These are phyloP conservation scores for Xerocomus minutiporus DNA, from an alignment of 1,284 basidiomycete genomes.

Conservation along the genomic window DNA sequence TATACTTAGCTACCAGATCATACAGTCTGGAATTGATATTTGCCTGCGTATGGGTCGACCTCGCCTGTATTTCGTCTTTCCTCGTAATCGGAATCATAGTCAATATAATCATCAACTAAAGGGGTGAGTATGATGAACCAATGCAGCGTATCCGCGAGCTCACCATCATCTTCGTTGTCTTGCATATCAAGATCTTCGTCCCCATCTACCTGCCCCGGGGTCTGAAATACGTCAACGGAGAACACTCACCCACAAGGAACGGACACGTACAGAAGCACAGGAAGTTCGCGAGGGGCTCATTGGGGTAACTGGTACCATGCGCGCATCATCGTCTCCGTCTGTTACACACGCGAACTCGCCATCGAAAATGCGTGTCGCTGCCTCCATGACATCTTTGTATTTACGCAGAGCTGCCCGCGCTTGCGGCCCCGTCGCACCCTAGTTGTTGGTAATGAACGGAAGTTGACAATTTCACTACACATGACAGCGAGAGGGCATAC, in stretches of 20 bases:
- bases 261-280: slow-evolving; percentile 25
- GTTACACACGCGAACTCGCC: slow-evolving; percentile 73
- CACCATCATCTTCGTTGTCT: slow-evolving; percentile 55
- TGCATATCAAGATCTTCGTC: slow-evolving; percentile 43
- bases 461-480: slow-evolving; percentile 4
- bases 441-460: slow-evolving; percentile 7
- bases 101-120: slow-evolving; percentile 54
- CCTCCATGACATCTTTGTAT: slow-evolving; percentile 82
- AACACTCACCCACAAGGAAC: background rate
- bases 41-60: slow-evolving; percentile 83
- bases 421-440: slow-evolving; percentile 76
- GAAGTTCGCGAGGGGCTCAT: slow-evolving; percentile 28
- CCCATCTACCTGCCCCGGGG: slow-evolving; percentile 46
- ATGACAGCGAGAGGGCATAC: slow-evolving; percentile 30
- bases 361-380: slow-evolving; percentile 80
- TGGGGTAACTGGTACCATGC: slow-evolving; percentile 24
- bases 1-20: slow-evolving; percentile 10
- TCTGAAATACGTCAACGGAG: slow-evolving; percentile 38
- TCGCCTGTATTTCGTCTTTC: slow-evolving; percentile 42
- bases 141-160: slow-evolving; percentile 12
- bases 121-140: slow-evolving; percentile 12
- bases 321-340: slow-evolving; percentile 44
- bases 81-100: slow-evolving; percentile 76
- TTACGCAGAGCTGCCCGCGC: slow-evolving; percentile 74
- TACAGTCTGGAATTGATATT: slow-evolving; percentile 8